A percentile compares a stretch with the other conserved stretches of the same genome.
These are phyloP conservation scores for Gillenia trifoliata DNA, from an alignment of 306 rosid genomes.

Conservation along the genomic window DNA sequence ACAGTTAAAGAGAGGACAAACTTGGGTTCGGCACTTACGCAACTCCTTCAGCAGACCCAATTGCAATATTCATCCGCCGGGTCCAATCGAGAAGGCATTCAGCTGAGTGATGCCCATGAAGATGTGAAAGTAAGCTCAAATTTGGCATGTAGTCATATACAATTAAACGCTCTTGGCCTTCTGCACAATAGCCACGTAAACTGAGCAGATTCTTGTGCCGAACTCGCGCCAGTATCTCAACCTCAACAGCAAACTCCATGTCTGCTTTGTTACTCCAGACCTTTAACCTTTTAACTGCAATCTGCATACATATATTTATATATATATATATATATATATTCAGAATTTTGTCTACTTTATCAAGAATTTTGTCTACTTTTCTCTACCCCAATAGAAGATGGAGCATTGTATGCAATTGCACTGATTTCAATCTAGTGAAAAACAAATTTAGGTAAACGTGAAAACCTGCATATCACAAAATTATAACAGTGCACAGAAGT, in stretches of 20 bases:
- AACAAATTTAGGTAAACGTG: not conserved
- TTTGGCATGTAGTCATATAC: constrained; percentile 92
- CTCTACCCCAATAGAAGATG: not conserved
- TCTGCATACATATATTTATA: constrained; percentile 44
- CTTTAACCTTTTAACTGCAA: constrained; percentile 93
- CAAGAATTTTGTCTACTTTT: not conserved
- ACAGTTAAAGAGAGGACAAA: not conserved
- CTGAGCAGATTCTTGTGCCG: constrained; percentile 92
- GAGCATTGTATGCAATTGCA: not conserved
- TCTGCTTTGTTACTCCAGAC: constrained; percentile 96
- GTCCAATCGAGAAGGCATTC: constrained; percentile 86
- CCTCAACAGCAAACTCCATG: constrained; percentile 90
- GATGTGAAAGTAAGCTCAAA: constrained; percentile 89
- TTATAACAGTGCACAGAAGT: not conserved
- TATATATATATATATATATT: too few species aligned
- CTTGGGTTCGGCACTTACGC: constrained; percentile 47
- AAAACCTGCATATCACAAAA: not conserved
- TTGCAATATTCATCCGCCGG: constrained; percentile 76
- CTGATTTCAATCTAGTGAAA: not conserved
- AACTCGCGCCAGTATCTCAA: constrained; percentile 93
- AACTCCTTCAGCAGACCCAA: constrained; percentile 93
- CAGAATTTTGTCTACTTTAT: constrained; percentile 6
- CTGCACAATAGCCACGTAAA: constrained; percentile 95
- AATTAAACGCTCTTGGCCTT: constrained; percentile 93
- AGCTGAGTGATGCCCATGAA: constrained; percentile 90